phyloP scores from a whole-genome alignment of 805 yeast species.

The Saturnispora mendoncae region DNA sequence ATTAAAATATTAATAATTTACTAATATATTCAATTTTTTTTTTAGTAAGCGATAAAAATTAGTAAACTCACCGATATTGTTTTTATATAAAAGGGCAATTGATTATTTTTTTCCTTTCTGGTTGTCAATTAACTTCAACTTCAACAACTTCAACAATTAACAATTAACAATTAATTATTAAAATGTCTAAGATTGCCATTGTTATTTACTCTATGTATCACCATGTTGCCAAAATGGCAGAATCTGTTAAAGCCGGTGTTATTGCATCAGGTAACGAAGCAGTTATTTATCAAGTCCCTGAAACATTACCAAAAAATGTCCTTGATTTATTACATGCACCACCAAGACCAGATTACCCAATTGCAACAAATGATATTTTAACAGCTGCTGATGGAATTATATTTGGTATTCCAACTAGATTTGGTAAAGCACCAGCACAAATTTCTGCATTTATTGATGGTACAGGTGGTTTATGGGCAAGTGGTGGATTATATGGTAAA shows the following conservation, averaged over 20 bases:
- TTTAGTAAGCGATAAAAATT: neutral
- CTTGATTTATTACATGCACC: constrained; percentile 54
- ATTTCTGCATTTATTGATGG: constrained; percentile 68
- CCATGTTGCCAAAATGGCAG: constrained; percentile 63
- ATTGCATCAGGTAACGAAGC: constrained; percentile 61
- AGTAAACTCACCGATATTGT: neutral
- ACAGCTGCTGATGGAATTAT: constrained; percentile 66
- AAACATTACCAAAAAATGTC: constrained; percentile 58
- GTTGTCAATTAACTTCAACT: too few species aligned
- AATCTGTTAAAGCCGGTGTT: constrained; percentile 58
- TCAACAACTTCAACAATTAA: neutral
- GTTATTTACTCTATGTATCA: constrained; percentile 71
- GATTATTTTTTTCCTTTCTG: neutral
- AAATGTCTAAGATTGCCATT: constrained; percentile 23
- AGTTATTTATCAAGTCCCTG: constrained; percentile 65
- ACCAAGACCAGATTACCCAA: constrained; percentile 52
- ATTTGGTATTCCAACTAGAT: constrained; percentile 84
- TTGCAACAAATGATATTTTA: constrained; percentile 52
- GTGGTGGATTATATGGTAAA: constrained; percentile 65
- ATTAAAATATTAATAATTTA: too few species aligned
- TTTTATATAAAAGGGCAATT: neutral
- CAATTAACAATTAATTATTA: neutral
- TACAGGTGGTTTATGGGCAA: constrained; percentile 74
- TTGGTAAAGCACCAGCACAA: constrained; percentile 74
- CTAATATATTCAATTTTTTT: too few species aligned